Percentiles rank a stretch among this genome's conserved stretches.
Conservation (phyloP, 2,329 filamentous ascomycete genomes). For the Ceratocystis huliohia region DNA sequence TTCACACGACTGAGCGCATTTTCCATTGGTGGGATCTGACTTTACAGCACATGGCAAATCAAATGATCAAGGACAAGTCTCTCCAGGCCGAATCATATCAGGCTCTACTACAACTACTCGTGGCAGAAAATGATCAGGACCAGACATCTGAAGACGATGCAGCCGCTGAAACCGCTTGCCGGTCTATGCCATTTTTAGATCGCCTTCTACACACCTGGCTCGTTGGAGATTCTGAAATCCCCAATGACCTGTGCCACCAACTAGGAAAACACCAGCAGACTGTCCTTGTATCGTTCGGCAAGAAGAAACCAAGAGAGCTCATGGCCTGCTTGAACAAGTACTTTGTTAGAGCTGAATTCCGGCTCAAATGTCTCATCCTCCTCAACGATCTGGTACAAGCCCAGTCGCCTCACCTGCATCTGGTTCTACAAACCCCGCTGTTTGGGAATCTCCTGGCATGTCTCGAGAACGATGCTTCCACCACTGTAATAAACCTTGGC, state of each 20-base stretch:
- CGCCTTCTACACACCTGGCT: slow-evolving; percentile 47
- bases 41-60: slow-evolving; percentile 26
- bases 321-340: slow-evolving; percentile 52
- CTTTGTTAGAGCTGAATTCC: slow-evolving; percentile 50
- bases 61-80: slow-evolving; percentile 48
- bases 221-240: slow-evolving; percentile 30
- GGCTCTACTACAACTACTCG: slow-evolving; percentile 51
- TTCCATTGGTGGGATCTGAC: slow-evolving; percentile 61
- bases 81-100: slow-evolving; percentile 52
- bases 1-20: slow-evolving; percentile 50
- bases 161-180: slow-evolving; percentile 26
- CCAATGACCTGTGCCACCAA: slow-evolving; percentile 23
- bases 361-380: slow-evolving; percentile 52
- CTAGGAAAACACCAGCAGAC: slow-evolving; percentile 40
- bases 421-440: slow-evolving; percentile 57
- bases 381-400: slow-evolving; percentile 61
- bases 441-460: slow-evolving; percentile 61
- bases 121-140: slow-evolving; percentile 47
- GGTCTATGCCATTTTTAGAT: slow-evolving; percentile 40
- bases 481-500: slow-evolving; percentile 61
- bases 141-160: slow-evolving; percentile 33
- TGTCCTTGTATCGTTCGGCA: slow-evolving; percentile 48
- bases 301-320: slow-evolving; percentile 56
- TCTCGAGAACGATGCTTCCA: slow-evolving; percentile 65
- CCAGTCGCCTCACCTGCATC: slow-evolving; percentile 67